phyloP scores from a whole-genome alignment of 1,284 basidiomycete genomes.

The Stereum hirsutum region DNA sequence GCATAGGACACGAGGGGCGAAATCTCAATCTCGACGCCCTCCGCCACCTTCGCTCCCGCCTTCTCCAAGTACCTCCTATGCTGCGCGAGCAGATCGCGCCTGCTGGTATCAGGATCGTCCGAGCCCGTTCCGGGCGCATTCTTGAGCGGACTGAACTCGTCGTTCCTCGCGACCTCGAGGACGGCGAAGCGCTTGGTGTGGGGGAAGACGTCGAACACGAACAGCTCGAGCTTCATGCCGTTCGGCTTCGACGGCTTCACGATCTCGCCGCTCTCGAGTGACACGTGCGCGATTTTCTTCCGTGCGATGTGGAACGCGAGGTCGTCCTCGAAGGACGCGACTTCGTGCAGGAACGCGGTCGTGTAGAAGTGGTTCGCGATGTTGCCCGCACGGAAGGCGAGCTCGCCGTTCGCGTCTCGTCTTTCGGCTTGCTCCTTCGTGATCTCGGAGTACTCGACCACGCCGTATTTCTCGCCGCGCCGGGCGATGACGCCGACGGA shows the following conservation, averaged over 20 bases:
- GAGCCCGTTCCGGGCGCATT: constrained; percentile 92
- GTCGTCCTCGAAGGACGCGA: constrained; percentile 79
- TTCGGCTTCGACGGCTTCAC: constrained; percentile 88
- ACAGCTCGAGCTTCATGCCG: constrained; percentile 99
- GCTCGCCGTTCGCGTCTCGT: constrained; percentile 63
- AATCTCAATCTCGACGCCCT: constrained; percentile 48
- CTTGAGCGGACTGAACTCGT: constrained; percentile 97
- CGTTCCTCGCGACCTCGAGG: constrained; percentile 80
- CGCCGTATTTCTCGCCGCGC: constrained; percentile 75
- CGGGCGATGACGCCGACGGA: constrained; percentile 92
- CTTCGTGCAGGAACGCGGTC: constrained; percentile 71
- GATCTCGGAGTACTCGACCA: constrained; percentile 98
- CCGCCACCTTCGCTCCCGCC: constrained; percentile 66
- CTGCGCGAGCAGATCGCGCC: constrained; percentile 86
- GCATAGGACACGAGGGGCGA: constrained; percentile 56
- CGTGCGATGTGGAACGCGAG: constrained; percentile 97
- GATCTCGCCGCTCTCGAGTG: constrained; percentile 50
- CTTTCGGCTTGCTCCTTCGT: constrained; percentile 78
- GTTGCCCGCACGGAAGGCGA: constrained; percentile 92
- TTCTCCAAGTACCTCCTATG: constrained; percentile 77
- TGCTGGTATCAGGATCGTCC: constrained; percentile 89
- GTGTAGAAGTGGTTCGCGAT: constrained; percentile 99
- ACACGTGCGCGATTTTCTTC: constrained; percentile 92
- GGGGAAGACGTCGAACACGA: constrained; percentile 99
- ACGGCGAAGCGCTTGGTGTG: constrained; percentile 81